Conservation (phyloP, 306 rosid genomes). For the Quercus agrifolia region DNA sequence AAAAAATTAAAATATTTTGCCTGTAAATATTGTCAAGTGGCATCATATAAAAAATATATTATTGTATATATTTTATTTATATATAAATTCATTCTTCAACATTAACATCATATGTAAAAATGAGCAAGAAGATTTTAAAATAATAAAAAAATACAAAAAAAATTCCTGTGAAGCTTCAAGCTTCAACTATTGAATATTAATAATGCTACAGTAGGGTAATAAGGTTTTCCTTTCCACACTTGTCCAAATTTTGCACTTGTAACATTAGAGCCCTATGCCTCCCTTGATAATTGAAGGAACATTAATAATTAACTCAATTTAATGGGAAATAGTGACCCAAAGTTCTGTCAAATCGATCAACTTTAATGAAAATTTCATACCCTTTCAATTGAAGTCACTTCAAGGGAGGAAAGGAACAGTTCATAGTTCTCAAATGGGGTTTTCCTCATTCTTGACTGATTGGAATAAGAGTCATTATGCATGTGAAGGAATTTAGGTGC, state of each 20-base stretch:
- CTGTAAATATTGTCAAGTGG: no score
- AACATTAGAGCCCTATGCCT: constrained; percentile 28
- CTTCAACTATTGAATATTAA: no score
- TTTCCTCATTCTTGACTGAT: constrained; percentile 42
- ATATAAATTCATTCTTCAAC: no score
- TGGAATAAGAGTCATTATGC: constrained; percentile 46
- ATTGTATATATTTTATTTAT: no score
- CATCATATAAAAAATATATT: no score
- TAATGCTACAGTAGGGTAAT: not conserved
- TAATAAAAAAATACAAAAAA: no score
- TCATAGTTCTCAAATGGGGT: constrained; percentile 30
- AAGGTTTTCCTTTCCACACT: not conserved
- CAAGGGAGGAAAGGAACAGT: constrained; percentile 37
- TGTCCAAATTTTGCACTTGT: constrained; percentile 13
- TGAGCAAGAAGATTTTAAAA: no score
- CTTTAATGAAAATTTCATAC: constrained; percentile 39
- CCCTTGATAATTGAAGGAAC: constrained; percentile 30
- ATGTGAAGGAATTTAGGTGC: constrained; percentile 29
- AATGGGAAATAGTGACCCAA: constrained; percentile 48
- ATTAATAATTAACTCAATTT: constrained; percentile 14
- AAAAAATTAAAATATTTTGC: no score
- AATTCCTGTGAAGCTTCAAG: no score
- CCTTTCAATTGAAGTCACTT: constrained; percentile 62
- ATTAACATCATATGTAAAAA: no score
- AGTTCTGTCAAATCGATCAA: constrained; percentile 85